Conservation (phyloP, 192 early-diverging fungal species). For the Kappamyces sp. region DNA sequence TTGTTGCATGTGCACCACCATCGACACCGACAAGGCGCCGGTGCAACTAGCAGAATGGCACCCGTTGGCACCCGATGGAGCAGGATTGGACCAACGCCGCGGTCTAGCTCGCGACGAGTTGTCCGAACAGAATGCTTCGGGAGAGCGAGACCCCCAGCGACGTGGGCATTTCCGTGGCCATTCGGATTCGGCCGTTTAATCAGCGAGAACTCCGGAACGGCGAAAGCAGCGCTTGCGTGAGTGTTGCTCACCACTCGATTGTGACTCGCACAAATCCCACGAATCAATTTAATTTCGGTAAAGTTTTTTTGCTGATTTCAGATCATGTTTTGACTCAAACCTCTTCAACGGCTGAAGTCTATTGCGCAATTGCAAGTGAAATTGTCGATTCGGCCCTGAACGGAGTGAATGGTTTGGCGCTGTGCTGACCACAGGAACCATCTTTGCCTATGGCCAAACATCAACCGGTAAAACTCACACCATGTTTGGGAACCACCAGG, state of each 20-base stretch:
- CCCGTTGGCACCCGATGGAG: too few species aligned
- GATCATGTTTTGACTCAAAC: not conserved
- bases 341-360: not conserved
- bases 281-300: slow-evolving; percentile 12
- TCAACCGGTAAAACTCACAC: slow-evolving; percentile 85
- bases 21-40: too few species aligned
- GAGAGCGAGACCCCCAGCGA: too few species aligned
- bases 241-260: not conserved
- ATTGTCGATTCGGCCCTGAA: not conserved
- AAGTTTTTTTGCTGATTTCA: not conserved
- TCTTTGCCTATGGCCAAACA: slow-evolving; percentile 98
- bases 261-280: not conserved
- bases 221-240: not conserved
- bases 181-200: slow-evolving; percentile 9
- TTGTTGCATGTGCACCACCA: too few species aligned
- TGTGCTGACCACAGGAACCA: slow-evolving; percentile 57
- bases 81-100: too few species aligned
- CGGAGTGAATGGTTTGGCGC: slow-evolving; percentile 5
- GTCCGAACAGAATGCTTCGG: too few species aligned
- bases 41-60: too few species aligned
- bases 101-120: too few species aligned
- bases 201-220: slow-evolving; percentile 7
- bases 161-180: not conserved
- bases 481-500: slow-evolving; percentile 57
- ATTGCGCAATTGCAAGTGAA: slow-evolving; percentile 10